Evolutionary conservation across 2,329 filamentous ascomycete species (phyloP).

Genomic region (Cylindrodendrum hubeiense): DNA sequence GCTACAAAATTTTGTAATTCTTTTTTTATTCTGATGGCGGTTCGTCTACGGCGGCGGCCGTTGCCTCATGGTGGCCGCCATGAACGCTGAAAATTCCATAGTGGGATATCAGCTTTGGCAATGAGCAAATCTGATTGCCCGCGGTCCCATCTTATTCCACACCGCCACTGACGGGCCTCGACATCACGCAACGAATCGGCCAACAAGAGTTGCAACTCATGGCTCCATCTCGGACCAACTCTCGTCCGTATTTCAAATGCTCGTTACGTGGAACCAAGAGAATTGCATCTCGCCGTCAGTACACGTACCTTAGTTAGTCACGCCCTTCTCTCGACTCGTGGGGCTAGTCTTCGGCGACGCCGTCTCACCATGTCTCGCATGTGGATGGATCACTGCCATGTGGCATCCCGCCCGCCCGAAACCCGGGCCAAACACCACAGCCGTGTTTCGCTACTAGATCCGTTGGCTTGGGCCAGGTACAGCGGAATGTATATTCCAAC

Average conservation of each 20-base stretch:
- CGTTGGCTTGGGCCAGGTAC: background rate
- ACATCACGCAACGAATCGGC: background rate
- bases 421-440: background rate
- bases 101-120: background rate
- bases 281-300: background rate
- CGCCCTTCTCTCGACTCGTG: background rate
- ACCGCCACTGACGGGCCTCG: background rate
- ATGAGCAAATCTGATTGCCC: background rate
- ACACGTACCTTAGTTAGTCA: background rate
- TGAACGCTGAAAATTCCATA: background rate
- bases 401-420: background rate
- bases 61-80: background rate
- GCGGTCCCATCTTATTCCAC: background rate
- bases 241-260: constrained; percentile 4
- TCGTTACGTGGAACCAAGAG: background rate
- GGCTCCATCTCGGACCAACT: constrained; percentile 8
- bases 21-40: background rate
- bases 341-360: background rate
- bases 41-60: background rate
- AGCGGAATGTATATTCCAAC: background rate
- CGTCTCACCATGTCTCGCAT: background rate
- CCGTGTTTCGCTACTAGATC: background rate
- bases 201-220: background rate
- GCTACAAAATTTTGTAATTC: background rate
- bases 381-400: background rate